Base-by-base conservation (phyloP, 179 eudicot species). In the Silene coronaria region DNA sequence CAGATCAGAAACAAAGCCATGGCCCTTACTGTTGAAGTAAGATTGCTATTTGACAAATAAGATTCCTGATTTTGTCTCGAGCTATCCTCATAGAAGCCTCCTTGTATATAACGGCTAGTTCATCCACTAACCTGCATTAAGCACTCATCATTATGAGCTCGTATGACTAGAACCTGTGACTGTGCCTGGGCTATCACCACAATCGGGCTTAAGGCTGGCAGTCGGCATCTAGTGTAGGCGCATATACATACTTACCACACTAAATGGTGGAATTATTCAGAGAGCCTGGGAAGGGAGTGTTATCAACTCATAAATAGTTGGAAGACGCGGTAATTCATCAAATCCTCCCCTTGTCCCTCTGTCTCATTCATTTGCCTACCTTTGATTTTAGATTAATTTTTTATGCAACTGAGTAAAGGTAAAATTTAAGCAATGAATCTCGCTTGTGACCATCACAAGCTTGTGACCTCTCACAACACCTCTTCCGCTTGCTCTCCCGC, bases 11-110 rank as follows among this genome's bases (percentile, higher is more conserved):
- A 70, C 32, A 45, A 32, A 51, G 38, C 9, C 21, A 23, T 5
- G 62, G 70, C 74, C 80, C 88, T 90, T 84, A 95, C 96, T 86
- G 86, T 76, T 88, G 92, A 66, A 92, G 93, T 82, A 89, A 81
- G 72, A 80, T 76, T 64, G 90, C 66, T 82, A 85, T 85, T 76
- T 84, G 85, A 73, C 76, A 80, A 71, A 88, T 83, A 46, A 75
- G 84, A 14, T 76, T 60, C 78, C 99, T 86, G 74, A 95, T 95
- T 67, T 87, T 91, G 85, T 92, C 97, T 55, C 96, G 88, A 45
- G 84, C 87, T 67, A 77, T 67, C 78, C 86, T 91, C 76, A 87
- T 45, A 74, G 96, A 89, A 71, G 96, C 89, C 71, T 92, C 93
- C 83, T 89, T 95, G 85, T 89, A 85, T 75, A 90, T 75, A 76